Base-by-base conservation (phyloP, 116 monocot species). In the Iris pallida region DNA sequence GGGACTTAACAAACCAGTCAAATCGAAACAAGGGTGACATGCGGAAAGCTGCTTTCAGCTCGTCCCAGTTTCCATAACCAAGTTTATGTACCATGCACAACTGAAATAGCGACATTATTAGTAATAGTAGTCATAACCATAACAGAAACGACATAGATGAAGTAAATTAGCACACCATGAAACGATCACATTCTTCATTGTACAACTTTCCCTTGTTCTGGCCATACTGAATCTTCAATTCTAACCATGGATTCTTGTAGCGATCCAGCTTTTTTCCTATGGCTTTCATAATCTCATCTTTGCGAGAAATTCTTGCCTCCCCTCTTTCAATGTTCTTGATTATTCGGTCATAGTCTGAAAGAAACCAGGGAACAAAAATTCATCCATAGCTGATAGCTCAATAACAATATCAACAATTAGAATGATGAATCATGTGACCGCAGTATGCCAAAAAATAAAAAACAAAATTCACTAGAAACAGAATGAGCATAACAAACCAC, bases 1-100 rank as follows among this genome's bases (percentile, higher is more conserved):
- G 90, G 3, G 98, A 98, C 66, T 98, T 98, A 64, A 93, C 98
- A 86, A 93, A 98, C 98, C 98, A 98, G 70, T 98, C 98, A 77
- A 98, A 98, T n/a, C 98, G 90, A 65, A 98, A 98, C 47, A 98
- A 73, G 6, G 98, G 90, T 15, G 98, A 98, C 11, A 70, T 81
- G 17, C 98, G 87, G 51, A 93, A 98, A 59, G 98, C 90, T 56
- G 87, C 80, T 71, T 93, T 98, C 48, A 98, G 69, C 68, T 98
- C 98, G 75, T 98, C 98, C 98, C 98, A 98, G 57, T 89, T 89
- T 67, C 98, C 98, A 75, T 98, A 98, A 42, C 98, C 98, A 76
- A 98, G 90, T 68, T 98, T 93, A 77, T 93, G 93, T 52, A 98
- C 85, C 90, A 93, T 98, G 79, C 98, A 98, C 41, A 98, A 76